Base-by-base conservation (phyloP, 257 asterid species). In the Petunia axillaris region DNA sequence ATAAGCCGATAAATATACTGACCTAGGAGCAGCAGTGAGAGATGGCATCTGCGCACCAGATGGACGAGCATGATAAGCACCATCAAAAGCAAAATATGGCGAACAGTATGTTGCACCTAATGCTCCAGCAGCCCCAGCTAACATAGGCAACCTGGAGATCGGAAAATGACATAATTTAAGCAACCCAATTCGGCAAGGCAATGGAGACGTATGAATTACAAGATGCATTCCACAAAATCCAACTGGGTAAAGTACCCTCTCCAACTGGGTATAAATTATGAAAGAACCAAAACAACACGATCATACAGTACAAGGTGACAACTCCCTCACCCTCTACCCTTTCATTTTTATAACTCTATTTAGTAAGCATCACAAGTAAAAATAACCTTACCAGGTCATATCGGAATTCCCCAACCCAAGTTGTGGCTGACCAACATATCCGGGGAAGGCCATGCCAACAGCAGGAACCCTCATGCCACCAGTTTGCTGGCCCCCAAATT, bases 401-500 rank as follows among this genome's bases (percentile, higher is more conserved):
- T 95, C 98, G 6, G 99, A 90, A 82, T 87, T 93, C 83, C 98
- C 98, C 74, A 86, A 81, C 77, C 95, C 97, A 83, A 71, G 91
- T 79, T 92, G 95, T 59, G 97, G 93, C 59, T 90, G 92, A 78
- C 80, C 96, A 81, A 95, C 97, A 83, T 93, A 93, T 84, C 98
- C 99, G 57, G 99, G 98, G 86, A 90, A 93, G 64, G 97, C 99
- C 99, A 95, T 93, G 86, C 98, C 99, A 82, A 95, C 96, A 82
- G 99, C 97, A 85, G 99, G 99, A 83, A 95, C 98, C 80, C 99
- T 97, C 14, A 93, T 87, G 60, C 99, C 98, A 39, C 98, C 93
- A 57, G 96, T 93, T 85, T 87, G 98, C 87, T 91, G 97, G 73
- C 91, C 93, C 75, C 94, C 96, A 84, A 93, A 89, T 85, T 92